These are phyloP conservation scores for Eucalyptus brandiana DNA, from an alignment of 345 rosid genomes.

Conservation along the genomic window DNA sequence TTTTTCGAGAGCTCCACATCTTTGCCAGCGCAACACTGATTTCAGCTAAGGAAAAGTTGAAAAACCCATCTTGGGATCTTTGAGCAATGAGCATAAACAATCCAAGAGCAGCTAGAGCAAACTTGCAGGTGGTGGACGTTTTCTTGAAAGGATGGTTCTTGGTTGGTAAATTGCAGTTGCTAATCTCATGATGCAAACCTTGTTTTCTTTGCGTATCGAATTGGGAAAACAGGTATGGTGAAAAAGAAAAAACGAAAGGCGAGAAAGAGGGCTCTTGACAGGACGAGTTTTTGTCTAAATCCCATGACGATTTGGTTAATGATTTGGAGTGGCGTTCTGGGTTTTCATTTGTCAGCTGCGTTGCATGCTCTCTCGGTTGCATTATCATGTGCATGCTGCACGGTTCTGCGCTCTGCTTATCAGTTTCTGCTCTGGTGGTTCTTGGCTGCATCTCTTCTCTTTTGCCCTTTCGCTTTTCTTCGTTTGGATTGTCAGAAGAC, in stretches of 20 bases:
- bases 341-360: background rate
- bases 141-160: background rate
- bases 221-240: background rate
- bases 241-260: background rate
- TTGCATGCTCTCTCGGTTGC: background rate
- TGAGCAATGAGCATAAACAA: background rate
- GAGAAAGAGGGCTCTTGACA: background rate
- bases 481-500: background rate
- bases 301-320: background rate
- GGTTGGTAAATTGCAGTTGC: background rate
- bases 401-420: background rate
- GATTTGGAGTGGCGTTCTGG: background rate
- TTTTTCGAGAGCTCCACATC: background rate
- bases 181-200: background rate
- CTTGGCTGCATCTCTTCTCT: background rate
- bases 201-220: background rate
- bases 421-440: background rate
- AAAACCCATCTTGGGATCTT: background rate
- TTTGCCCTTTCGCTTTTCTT: background rate
- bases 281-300: background rate
- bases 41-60: background rate
- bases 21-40: background rate
- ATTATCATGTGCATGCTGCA: background rate
- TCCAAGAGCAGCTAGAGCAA: background rate
- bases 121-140: background rate